Base-by-base conservation (phyloP, 2,329 filamentous ascomycete species). In the Ceratocystis eucalypticola region DNA sequence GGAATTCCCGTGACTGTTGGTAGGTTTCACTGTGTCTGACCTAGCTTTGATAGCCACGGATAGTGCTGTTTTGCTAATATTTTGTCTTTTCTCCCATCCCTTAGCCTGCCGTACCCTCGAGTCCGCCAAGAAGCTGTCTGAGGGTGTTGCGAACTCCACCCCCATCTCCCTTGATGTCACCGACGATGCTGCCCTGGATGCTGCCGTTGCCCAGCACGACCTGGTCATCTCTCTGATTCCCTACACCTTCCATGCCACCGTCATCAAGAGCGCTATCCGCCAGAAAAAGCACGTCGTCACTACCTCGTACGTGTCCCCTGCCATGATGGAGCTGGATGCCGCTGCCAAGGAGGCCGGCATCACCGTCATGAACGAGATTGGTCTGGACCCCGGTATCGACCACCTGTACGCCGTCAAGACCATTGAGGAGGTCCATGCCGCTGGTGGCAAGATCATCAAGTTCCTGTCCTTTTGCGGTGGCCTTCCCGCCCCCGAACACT, bases 341-440 rank as follows among this genome's bases (percentile, higher is more conserved):
- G 80, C 88, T 72, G 85, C 83, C 75, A 96, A 96, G 82, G 88
- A 88, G 69, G 93, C 93, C 20, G 92, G 91, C 69, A 96, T 96
- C 74, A 96, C 91, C 10, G 92, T 96, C 74, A 92, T 96, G 88
- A 96, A 97, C 78, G 93, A 97, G 83, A 95, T 96, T 74, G 91
- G 91, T 69, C 76, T 80, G 55, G 86, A 88, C 75, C 86, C 86
- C 33, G 86, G 87, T 74, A 84, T 91, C 70, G 87, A 91, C 74
- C 86, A 88, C 75, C 77, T 83, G n/a, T 80, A 93, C 74, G 92
- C 92, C 61, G 84, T 96, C 75, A 89, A 93, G 80, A 90, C 86
- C 67, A 96, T 96, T 72, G 84, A 88, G 65, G 84, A 91, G 74
- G 91, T 96, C n/a, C 92, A 96, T 82, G 79, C 84, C 69, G 88